These are phyloP conservation scores for Malassezia globosa DNA, from an alignment of 1,284 basidiomycete species.

Conservation along the genomic window DNA sequence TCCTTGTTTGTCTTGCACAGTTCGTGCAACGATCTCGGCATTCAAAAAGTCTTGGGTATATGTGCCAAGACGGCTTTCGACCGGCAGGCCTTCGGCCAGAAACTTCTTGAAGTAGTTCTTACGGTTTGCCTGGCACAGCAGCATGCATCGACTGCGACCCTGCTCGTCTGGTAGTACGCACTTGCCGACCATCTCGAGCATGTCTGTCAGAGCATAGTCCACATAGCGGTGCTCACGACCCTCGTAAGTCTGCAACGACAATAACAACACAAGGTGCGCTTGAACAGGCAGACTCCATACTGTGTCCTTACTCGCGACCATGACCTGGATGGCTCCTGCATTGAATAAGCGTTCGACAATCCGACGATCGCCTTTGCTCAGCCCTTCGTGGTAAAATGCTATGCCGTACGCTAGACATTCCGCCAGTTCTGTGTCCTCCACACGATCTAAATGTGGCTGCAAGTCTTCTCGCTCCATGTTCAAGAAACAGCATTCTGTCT, in stretches of 20 bases:
- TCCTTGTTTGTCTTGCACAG: constrained; percentile 60
- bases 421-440: constrained; percentile 65
- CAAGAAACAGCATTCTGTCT: constrained; percentile 64
- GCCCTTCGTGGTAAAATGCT: constrained; percentile 88
- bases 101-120: constrained; percentile 98
- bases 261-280: constrained; percentile 93
- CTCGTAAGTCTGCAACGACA: constrained; percentile 93
- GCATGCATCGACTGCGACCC: constrained; percentile 68
- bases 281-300: constrained; percentile 88
- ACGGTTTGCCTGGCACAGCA: constrained; percentile 92
- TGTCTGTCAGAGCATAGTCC: constrained; percentile 93
- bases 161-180: constrained; percentile 65
- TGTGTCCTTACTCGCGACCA: constrained; percentile 88
- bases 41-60: constrained; percentile 88
- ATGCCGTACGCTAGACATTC: constrained; percentile 82
- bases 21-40: constrained; percentile 94
- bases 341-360: constrained; percentile 89
- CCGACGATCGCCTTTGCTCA: constrained; percentile 77
- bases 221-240: constrained; percentile 60
- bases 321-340: constrained; percentile 83
- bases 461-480: constrained; percentile 76
- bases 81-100: constrained; percentile 88
- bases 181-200: constrained; percentile 96
- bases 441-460: constrained; percentile 73
- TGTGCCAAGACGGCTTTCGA: constrained; percentile 59